Base-by-base conservation (phyloP, 2,329 filamentous ascomycete genomes). In the Zasmidium cellare region DNA sequence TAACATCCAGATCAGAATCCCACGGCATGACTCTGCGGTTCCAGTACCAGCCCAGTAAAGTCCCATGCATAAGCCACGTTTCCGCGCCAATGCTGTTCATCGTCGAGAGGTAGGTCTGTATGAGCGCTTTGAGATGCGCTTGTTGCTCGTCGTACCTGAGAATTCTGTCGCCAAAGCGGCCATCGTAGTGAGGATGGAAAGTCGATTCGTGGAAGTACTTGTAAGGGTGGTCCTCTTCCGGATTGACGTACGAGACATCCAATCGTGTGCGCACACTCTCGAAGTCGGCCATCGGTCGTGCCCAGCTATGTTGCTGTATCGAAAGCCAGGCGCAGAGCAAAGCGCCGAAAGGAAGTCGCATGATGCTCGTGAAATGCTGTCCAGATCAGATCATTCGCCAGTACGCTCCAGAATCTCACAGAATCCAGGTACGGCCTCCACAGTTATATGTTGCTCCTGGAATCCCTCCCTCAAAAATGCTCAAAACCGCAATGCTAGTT, bases 1-100 rank as follows among this genome's bases (percentile, higher is more conserved):
- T 81, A 12, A 86, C 81, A 62, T 87, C 84, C 50, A 86, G 67
- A 63, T 87, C 84, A 12, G 79, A 80, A 67, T 87, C 84, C 84
- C 84, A 86, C 2, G 84, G 84, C 71, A 87, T 78, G 65, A 85
- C 80, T 67, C 79, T 79, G 53, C 80, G 76, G 63, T 85, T 85
- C 84, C 84, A 87, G 79, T 81, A 86, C 84, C 84, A 86, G 35
- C 83, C 82, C 16, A 86, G 73, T 44, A 87, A 71, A 5, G 80
- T 82, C 12, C 84, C 84, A 63, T 87, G 84, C 81, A 86, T 85
- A 56, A 87, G 80, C 84, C 84, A 87, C 9, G 84, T 86, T 62
- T 84, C 80, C 22, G 80, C 79, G 14, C 82, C 80, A 28, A 86
- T 77, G 51, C 80, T 76, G 45, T 77, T 72, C 83, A 86, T 86